Evolutionary conservation across 805 yeast species (phyloP).

Genomic region (Metschnikowia koreensis): DNA sequence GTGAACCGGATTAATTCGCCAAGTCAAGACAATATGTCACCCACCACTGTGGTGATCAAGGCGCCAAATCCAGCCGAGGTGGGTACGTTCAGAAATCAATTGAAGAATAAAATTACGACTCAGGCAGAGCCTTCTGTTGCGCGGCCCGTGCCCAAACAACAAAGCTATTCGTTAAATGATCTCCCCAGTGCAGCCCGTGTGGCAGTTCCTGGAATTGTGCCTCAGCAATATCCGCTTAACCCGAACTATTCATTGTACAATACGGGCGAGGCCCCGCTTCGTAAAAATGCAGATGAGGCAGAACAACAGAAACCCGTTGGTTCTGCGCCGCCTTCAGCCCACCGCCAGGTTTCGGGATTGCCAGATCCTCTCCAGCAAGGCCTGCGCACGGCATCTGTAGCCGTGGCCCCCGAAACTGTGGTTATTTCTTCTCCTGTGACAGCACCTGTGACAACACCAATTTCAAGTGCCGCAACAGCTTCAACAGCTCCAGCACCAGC

Average conservation of each 20-base stretch:
- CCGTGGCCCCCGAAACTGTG: neutral
- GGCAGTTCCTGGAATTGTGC: conserved; percentile 29
- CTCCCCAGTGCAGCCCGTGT: conserved; percentile 18
- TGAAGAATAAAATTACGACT: conserved; percentile 4
- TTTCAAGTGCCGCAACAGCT: too few relatives aligned
- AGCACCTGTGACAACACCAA: too few relatives aligned
- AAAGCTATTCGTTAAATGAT: conserved; percentile 15
- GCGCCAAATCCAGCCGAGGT: conserved; percentile 3
- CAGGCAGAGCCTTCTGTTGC: neutral
- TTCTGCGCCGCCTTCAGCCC: conserved; percentile 10
- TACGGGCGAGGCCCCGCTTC: conserved; percentile 15
- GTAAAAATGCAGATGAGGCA: neutral
- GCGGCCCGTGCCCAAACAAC: neutral
- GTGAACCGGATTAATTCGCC: conserved; percentile 11
- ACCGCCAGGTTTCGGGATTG: conserved; percentile 41
- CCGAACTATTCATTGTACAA: conserved; percentile 35
- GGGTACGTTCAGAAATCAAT: conserved; percentile 13
- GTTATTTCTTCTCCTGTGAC: neutral
- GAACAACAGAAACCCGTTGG: neutral
- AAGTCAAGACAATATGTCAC: conserved; percentile 13
- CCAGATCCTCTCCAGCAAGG: conserved; percentile 38
- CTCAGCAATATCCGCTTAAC: conserved; percentile 36
- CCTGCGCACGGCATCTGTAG: neutral
- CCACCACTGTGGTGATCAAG: conserved; percentile 11
- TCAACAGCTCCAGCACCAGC: too few relatives aligned